Percentiles rank a stretch among this genome's conserved stretches.
Conservation (phyloP, 1,139 yeast genomes). For the Yamadazyma dendronema region DNA sequence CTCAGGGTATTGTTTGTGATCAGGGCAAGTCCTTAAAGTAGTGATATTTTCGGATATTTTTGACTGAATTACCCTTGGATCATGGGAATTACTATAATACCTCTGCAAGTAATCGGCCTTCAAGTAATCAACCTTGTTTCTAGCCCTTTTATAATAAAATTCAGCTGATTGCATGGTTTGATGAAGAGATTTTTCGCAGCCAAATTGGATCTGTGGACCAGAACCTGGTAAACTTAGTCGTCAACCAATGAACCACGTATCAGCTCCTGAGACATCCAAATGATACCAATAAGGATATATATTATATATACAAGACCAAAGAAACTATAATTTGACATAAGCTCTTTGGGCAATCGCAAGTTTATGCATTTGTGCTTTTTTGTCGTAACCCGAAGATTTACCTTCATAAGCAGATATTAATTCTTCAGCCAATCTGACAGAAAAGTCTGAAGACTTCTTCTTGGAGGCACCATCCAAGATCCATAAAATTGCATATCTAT, state of each 20-base stretch:
- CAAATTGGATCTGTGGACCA: background rate
- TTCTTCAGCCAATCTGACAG: slow-evolving; percentile 91
- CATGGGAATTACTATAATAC: slow-evolving; percentile 39
- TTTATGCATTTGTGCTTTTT: slow-evolving; percentile 80
- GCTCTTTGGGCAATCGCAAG: slow-evolving; percentile 83
- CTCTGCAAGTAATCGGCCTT: slow-evolving; percentile 38
- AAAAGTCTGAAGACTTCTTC: slow-evolving; percentile 75
- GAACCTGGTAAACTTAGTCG: background rate
- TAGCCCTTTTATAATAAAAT: slow-evolving; percentile 19
- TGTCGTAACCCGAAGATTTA: slow-evolving; percentile 79
- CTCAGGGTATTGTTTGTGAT: slow-evolving; percentile 22
- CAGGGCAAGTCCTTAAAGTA: slow-evolving; percentile 33
- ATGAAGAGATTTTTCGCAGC: slow-evolving; percentile 4
- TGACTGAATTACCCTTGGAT: slow-evolving; percentile 39
- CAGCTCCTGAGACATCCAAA: too few species aligned
- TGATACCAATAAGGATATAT: too few species aligned
- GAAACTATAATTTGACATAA: slow-evolving; percentile 46
- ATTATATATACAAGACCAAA: background rate
- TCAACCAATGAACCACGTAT: too few species aligned
- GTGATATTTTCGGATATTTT: slow-evolving; percentile 36
- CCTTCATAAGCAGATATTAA: slow-evolving; percentile 76
- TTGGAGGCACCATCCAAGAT: slow-evolving; percentile 79
- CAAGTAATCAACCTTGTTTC: slow-evolving; percentile 29
- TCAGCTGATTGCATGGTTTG: slow-evolving; percentile 8
- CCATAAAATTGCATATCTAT: slow-evolving; percentile 87